phyloP scores from a whole-genome alignment of 371 early-diverging fungal species.

The Syncephalastrum contaminatum region DNA sequence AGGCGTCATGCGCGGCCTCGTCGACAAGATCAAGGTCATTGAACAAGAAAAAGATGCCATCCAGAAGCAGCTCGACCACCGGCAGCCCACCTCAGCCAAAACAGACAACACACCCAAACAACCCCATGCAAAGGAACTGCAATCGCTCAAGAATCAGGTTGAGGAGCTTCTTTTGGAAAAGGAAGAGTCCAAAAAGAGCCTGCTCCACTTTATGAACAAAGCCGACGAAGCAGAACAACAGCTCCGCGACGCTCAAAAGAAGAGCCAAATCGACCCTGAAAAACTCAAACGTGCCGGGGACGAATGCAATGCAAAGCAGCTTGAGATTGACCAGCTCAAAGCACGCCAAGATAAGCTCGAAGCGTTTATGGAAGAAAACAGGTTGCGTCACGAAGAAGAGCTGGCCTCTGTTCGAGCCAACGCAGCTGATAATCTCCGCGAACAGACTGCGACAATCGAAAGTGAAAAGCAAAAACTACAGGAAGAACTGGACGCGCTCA shows the following conservation, averaged over 20 bases:
- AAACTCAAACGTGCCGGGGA: neutral
- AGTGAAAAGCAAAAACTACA: slow-evolving; percentile 2
- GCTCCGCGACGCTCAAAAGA: neutral
- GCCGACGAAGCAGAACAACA: slow-evolving; percentile 30
- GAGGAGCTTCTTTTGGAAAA: slow-evolving; percentile 46
- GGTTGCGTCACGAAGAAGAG: neutral
- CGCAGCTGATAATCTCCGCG: neutral
- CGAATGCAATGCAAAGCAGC: slow-evolving; percentile 2
- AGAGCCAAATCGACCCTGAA: neutral
- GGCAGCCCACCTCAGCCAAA: neutral
- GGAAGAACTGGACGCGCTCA: slow-evolving; percentile 1
- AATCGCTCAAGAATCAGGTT: slow-evolving; percentile 36
- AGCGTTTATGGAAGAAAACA: neutral
- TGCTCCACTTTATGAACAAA: slow-evolving; percentile 39
- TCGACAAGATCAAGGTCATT: slow-evolving; percentile 35
- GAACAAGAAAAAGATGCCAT: slow-evolving; percentile 35
- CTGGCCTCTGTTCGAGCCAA: neutral
- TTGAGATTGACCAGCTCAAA: slow-evolving; percentile 5
- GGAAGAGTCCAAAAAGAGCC: slow-evolving; percentile 41
- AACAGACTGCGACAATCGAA: neutral
- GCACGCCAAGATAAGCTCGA: neutral
- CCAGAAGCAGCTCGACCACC: slow-evolving; percentile 15
- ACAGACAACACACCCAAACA: slow-evolving; percentile 5
- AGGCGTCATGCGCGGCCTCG: slow-evolving; percentile 39
- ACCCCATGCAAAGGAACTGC: slow-evolving; percentile 15